Percentiles rank a stretch among this genome's conserved stretches.
Conservation (phyloP, 192 early-diverging fungal species). For the Linnemannia schmuckeri region DNA sequence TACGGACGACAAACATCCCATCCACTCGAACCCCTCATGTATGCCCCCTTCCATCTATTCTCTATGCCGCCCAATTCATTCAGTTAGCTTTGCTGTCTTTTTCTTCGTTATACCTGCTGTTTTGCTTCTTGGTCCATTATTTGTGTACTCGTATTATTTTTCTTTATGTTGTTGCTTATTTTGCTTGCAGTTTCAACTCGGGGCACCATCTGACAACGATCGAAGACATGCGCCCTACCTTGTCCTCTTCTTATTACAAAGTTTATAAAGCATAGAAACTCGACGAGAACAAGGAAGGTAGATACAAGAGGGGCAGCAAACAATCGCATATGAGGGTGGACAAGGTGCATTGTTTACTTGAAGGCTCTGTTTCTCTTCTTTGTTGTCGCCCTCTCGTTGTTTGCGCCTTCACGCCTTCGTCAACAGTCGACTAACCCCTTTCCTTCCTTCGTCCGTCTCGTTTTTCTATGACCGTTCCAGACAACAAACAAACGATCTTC, state of each 20-base stretch:
- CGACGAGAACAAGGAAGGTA: not conserved
- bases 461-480: not conserved
- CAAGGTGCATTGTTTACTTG: not conserved
- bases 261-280: not conserved
- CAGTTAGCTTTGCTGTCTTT: not conserved
- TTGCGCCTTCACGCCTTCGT: not conserved
- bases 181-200: not conserved
- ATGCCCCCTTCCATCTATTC: not conserved
- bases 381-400: not conserved
- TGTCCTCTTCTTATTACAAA: not conserved
- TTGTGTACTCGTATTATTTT: not conserved
- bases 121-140: not conserved
- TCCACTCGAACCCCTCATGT: not conserved
- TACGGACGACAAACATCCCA: not conserved
- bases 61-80: not conserved
- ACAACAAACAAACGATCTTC: not conserved
- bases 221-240: not conserved
- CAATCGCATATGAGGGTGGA: not conserved
- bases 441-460: not conserved
- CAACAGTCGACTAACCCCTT: not conserved
- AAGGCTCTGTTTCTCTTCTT: conserved; percentile 1
- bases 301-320: not conserved
- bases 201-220: not conserved
- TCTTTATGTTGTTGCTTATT: not conserved
- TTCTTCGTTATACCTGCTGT: not conserved